phyloP scores from a whole-genome alignment of 1,284 basidiomycete genomes.

The Cryptococcus floricola region DNA sequence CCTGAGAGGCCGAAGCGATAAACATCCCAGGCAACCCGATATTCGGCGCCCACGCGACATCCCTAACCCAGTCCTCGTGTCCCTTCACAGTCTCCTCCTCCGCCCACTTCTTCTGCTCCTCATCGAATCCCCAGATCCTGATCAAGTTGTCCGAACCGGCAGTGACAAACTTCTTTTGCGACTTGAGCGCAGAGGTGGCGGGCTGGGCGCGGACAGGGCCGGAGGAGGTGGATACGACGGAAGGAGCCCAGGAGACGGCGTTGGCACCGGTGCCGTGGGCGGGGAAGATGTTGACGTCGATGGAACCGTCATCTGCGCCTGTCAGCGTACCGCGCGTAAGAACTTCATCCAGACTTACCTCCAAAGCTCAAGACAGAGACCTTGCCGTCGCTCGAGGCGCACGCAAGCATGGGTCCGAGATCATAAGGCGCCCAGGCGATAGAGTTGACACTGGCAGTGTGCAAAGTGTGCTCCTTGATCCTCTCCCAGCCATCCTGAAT shows the following conservation, averaged over 20 bases:
- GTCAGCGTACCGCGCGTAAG: neutral
- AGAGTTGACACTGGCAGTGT: slow-evolving; percentile 94
- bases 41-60: slow-evolving; percentile 96
- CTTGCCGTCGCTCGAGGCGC: slow-evolving; percentile 97
- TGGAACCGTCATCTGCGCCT: slow-evolving; percentile 82
- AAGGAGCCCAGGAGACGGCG: slow-evolving; percentile 95
- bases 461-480: slow-evolving; percentile 93
- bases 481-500: slow-evolving; percentile 69
- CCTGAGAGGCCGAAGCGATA: slow-evolving; percentile 91
- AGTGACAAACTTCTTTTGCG: slow-evolving; percentile 78
- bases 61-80: slow-evolving; percentile 95
- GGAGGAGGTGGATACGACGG: slow-evolving; percentile 59
- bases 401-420: slow-evolving; percentile 91
- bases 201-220: slow-evolving; percentile 53
- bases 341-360: slow-evolving; percentile 57
- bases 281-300: slow-evolving; percentile 91
- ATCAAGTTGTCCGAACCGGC: slow-evolving; percentile 96
- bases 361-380: slow-evolving; percentile 96
- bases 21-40: slow-evolving; percentile 91
- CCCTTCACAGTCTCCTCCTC: slow-evolving; percentile 85
- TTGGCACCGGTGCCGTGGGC: slow-evolving; percentile 96
- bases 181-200: slow-evolving; percentile 13
- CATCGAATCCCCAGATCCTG: slow-evolving; percentile 78
- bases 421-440: slow-evolving; percentile 98
- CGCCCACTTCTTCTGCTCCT: slow-evolving; percentile 62